phyloP scores from a whole-genome alignment of 2,329 filamentous ascomycete species.

The Monosporascus sp. region DNA sequence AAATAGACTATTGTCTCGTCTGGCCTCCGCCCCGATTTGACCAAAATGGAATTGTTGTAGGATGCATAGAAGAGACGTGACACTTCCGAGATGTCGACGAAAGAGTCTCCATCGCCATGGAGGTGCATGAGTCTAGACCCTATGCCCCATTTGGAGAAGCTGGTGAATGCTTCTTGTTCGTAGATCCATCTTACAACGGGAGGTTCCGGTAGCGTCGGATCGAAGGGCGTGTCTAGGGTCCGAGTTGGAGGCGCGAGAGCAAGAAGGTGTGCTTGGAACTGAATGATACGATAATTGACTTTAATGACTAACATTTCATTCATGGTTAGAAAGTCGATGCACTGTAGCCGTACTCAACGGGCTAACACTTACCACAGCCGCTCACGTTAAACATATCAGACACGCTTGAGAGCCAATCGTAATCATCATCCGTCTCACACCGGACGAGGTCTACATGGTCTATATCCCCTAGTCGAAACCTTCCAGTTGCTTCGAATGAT shows the following conservation, averaged over 20 bases:
- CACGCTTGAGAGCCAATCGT: neutral
- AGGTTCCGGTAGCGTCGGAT: neutral
- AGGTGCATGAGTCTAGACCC: conserved; percentile 1
- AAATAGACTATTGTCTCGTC: neutral
- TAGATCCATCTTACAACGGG: conserved; percentile 3
- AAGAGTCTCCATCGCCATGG: neutral
- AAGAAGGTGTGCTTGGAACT: neutral
- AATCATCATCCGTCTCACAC: neutral
- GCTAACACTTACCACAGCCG: neutral
- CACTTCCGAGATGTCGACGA: conserved; percentile 1
- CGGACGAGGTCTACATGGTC: neutral
- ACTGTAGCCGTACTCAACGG: neutral
- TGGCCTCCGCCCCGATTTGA: neutral
- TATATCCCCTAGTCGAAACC: neutral
- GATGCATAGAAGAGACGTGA: conserved; percentile 1
- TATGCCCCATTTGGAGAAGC: neutral
- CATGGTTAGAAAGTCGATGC: neutral
- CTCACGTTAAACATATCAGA: neutral
- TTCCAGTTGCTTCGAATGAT: neutral
- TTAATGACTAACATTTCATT: neutral
- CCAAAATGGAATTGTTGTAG: neutral
- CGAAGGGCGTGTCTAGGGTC: neutral
- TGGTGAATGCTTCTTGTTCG: conserved; percentile 1
- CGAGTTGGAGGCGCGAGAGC: conserved; percentile 3
- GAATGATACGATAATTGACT: neutral